Conservation (phyloP, 2,329 filamentous ascomycete genomes). For the Tetracladium maxilliforme region DNA sequence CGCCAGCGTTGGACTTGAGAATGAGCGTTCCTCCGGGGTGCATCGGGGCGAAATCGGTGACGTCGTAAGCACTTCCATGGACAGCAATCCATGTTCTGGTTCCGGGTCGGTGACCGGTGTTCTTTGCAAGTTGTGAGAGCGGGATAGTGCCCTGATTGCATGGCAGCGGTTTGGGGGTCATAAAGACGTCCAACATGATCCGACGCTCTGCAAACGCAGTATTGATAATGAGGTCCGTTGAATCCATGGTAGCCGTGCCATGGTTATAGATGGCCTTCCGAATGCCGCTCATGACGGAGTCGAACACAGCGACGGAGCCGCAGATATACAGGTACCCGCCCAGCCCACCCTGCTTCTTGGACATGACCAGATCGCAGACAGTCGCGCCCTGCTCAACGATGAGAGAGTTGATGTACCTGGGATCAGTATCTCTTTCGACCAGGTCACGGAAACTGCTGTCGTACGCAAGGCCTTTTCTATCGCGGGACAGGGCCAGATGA, state of each 20-base stretch:
- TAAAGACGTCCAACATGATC: conserved; percentile 42
- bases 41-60: conserved; percentile 36
- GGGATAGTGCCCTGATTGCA: conserved; percentile 34
- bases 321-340: conserved; percentile 33
- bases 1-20: conserved; percentile 37
- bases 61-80: conserved; percentile 35
- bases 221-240: conserved; percentile 31
- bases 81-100: conserved; percentile 34
- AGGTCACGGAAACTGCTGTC: conserved; percentile 24
- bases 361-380: conserved; percentile 39
- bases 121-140: conserved; percentile 28
- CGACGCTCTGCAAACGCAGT: conserved; percentile 37
- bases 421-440: conserved; percentile 29
- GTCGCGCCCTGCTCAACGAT: conserved; percentile 34
- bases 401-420: conserved; percentile 34
- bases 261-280: conserved; percentile 39
- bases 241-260: conserved; percentile 33
- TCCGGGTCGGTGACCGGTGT: conserved; percentile 32
- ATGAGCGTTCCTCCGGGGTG: conserved; percentile 37
- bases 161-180: conserved; percentile 35
- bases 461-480: conserved; percentile 28
- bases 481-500: conserved; percentile 35
- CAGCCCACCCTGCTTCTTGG: conserved; percentile 35
- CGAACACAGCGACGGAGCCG: conserved; percentile 30
- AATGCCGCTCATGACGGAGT: conserved; percentile 39